Evolutionary conservation across 2,329 filamentous ascomycete species (phyloP).

Genomic region (Alternaria atra): DNA sequence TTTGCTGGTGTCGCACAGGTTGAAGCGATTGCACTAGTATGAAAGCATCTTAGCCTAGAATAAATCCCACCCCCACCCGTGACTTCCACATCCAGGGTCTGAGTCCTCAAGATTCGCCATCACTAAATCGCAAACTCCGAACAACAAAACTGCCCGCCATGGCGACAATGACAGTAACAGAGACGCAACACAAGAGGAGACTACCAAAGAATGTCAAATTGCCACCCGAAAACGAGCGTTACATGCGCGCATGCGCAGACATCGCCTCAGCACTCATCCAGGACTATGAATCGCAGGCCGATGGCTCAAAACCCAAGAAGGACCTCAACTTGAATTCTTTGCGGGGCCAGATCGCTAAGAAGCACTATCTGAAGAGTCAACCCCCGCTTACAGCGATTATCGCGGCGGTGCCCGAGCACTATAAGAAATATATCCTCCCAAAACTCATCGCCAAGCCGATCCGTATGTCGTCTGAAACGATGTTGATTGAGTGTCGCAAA

Average conservation of each 20-base stretch:
- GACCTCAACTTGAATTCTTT: slow-evolving; percentile 94
- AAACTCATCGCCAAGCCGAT: slow-evolving; percentile 98
- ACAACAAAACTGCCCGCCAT: slow-evolving; percentile 54
- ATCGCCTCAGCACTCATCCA: slow-evolving; percentile 94
- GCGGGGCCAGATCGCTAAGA: slow-evolving; percentile 87
- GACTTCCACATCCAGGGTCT: slow-evolving; percentile 37
- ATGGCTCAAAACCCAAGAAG: slow-evolving; percentile 75
- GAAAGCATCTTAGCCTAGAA: slow-evolving; percentile 22
- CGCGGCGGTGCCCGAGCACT: slow-evolving; percentile 97
- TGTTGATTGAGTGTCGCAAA: not conserved
- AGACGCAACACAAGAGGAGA: slow-evolving; percentile 59
- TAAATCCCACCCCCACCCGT: slow-evolving; percentile 29
- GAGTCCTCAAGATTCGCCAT: slow-evolving; percentile 30
- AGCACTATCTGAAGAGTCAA: slow-evolving; percentile 86
- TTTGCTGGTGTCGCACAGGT: not conserved
- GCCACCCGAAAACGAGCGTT: slow-evolving; percentile 92
- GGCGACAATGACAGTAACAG: slow-evolving; percentile 70
- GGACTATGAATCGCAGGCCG: slow-evolving; percentile 84
- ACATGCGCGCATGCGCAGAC: slow-evolving; percentile 92
- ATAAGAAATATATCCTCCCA: slow-evolving; percentile 98
- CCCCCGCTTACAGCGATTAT: slow-evolving; percentile 97
- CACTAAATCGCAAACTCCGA: slow-evolving; percentile 19
- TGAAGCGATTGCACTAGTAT: slow-evolving; percentile 18
- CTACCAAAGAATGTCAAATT: slow-evolving; percentile 77
- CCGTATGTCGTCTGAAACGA: slow-evolving; percentile 61